These are phyloP conservation scores for Termitomyces sp. DNA, from an alignment of 768 basidiomycete genomes.

Conservation along the genomic window DNA sequence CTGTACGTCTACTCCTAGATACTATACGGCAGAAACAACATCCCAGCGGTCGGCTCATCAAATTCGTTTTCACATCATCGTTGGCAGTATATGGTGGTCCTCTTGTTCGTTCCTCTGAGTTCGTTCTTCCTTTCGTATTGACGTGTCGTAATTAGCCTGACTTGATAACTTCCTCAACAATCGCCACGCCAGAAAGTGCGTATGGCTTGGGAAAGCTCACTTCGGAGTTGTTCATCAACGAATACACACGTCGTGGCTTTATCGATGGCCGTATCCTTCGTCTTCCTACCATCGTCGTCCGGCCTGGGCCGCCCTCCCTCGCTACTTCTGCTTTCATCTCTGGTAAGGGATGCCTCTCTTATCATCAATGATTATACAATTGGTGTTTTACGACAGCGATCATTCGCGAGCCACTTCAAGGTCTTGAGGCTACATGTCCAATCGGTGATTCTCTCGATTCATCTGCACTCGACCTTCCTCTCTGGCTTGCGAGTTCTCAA, in stretches of 20 bases:
- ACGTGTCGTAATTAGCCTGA: constrained; percentile 29
- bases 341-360: constrained; percentile 26
- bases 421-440: constrained; percentile 46
- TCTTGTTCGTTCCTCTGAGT: constrained; percentile 25
- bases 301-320: constrained; percentile 50
- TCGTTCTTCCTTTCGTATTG: background rate
- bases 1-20: constrained; percentile 43
- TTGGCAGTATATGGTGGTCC: constrained; percentile 61
- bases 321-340: constrained; percentile 59
- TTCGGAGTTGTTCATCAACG: constrained; percentile 55
- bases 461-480: constrained; percentile 42
- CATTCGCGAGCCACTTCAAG: constrained; percentile 57
- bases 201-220: constrained; percentile 58
- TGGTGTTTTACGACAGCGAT: constrained; percentile 29
- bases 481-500: constrained; percentile 50
- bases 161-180: constrained; percentile 43
- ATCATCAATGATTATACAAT: background rate
- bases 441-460: constrained; percentile 43
- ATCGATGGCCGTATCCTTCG: constrained; percentile 59
- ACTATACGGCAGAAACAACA: constrained; percentile 28
- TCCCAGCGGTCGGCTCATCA: constrained; percentile 27
- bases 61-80: constrained; percentile 58
- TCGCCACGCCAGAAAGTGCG: constrained; percentile 52
- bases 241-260: constrained; percentile 55
- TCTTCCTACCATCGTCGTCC: constrained; percentile 57